Evolutionary conservation across 1,284 basidiomycete species (phyloP).

Genomic region (Cryptococcus amylolentus): DNA sequence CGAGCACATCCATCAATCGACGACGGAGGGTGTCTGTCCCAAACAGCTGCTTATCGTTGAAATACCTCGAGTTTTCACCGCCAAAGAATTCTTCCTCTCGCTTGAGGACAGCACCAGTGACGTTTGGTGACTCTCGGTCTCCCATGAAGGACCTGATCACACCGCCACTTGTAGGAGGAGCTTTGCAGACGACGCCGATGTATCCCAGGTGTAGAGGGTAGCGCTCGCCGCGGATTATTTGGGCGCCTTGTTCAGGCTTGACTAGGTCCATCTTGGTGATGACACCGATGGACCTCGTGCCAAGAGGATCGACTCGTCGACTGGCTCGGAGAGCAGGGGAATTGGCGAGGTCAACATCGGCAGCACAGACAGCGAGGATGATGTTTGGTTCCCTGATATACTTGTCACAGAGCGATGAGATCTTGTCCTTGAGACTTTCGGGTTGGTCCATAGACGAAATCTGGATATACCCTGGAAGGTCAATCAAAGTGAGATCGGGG

Average conservation of each 20-base stretch:
- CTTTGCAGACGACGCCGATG: conserved; percentile 92
- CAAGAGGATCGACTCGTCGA: conserved; percentile 89
- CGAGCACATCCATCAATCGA: conserved; percentile 91
- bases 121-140: conserved; percentile 41
- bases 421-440: conserved; percentile 89
- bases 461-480: conserved; percentile 96
- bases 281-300: conserved; percentile 92
- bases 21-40: conserved; percentile 86
- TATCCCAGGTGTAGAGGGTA: conserved; percentile 98
- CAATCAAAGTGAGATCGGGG: conserved; percentile 94
- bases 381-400: conserved; percentile 98
- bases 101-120: conserved; percentile 59
- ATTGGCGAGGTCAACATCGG: conserved; percentile 97
- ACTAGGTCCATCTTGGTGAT: conserved; percentile 99
- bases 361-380: conserved; percentile 94
- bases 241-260: conserved; percentile 72
- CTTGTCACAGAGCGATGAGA: conserved; percentile 81
- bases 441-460: conserved; percentile 94
- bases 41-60: conserved; percentile 57
- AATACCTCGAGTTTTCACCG: conserved; percentile 59
- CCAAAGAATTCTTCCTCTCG: conserved; percentile 81
- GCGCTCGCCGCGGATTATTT: conserved; percentile 80
- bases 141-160: conserved; percentile 42
- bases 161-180: conserved; percentile 50
- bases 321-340: conserved; percentile 92